Evolutionary conservation across 306 rosid genomes (phyloP).

Genomic region (Corylus americana): DNA sequence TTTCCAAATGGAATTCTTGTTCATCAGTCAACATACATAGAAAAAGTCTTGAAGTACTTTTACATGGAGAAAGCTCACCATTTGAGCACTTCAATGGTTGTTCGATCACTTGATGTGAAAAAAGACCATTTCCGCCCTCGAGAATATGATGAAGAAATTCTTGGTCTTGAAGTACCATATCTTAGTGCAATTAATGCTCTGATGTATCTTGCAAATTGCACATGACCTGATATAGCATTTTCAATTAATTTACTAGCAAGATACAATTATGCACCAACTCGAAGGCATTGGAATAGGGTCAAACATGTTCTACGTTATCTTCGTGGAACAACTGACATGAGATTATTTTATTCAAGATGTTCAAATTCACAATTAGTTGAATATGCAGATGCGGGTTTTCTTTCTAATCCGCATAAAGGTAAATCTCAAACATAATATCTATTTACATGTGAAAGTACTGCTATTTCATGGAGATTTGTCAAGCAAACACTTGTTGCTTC

Average conservation of each 20-base stretch:
- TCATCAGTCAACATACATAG: neutral
- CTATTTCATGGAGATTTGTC: neutral
- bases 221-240: neutral
- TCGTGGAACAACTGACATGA: neutral
- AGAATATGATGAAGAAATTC: neutral
- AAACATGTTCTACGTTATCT: neutral
- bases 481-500: neutral
- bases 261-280: neutral
- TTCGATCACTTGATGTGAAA: neutral
- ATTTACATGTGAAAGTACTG: neutral
- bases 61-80: neutral
- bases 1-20: too few species aligned
- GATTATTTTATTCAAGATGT: neutral
- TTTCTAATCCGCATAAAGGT: constrained; percentile 4
- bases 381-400: neutral
- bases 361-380: neutral
- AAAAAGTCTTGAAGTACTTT: neutral
- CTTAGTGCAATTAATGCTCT: constrained; percentile 1
- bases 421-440: neutral
- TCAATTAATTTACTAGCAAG: neutral
- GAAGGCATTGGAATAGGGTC: neutral
- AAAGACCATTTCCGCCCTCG: neutral
- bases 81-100: neutral
- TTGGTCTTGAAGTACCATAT: constrained; percentile 11
- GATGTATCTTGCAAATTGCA: neutral